Evolutionary conservation across 2,329 filamentous ascomycete genomes (phyloP).

Genomic region (Nemania serpens): DNA sequence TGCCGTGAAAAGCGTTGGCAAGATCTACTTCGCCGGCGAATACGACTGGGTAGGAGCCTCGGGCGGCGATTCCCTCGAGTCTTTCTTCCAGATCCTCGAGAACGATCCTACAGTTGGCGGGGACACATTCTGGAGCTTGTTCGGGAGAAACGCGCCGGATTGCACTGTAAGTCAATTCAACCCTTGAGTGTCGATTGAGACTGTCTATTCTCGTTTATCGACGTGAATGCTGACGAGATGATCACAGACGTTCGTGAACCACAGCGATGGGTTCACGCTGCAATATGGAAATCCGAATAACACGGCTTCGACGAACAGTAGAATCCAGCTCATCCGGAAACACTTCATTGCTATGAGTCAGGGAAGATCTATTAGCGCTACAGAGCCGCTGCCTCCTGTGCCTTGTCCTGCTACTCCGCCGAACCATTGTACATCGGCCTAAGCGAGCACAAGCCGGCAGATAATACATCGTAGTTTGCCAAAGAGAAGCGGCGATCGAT

Average conservation of each 20-base stretch:
- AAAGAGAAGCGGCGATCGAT: too few relatives aligned
- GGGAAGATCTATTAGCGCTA: constrained; percentile 39
- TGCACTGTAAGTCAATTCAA: constrained; percentile 44
- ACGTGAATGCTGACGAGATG: background rate
- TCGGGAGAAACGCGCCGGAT: constrained; percentile 50
- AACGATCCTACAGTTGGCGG: constrained; percentile 45
- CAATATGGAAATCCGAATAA: constrained; percentile 52
- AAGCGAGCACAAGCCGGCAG: background rate
- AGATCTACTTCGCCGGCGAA: constrained; percentile 52
- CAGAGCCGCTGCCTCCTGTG: constrained; percentile 45
- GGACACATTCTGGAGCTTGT: constrained; percentile 53
- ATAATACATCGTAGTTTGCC: background rate
- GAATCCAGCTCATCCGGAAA: constrained; percentile 49
- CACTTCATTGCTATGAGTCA: constrained; percentile 50
- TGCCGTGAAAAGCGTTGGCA: constrained; percentile 42
- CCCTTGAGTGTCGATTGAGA: background rate
- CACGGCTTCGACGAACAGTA: constrained; percentile 42
- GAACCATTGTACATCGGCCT: background rate
- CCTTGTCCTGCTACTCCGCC: constrained; percentile 43
- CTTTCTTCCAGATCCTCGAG: constrained; percentile 49
- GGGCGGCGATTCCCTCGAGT: constrained; percentile 42
- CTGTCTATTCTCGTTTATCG: background rate
- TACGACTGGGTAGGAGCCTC: constrained; percentile 50
- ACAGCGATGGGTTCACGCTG: constrained; percentile 51
- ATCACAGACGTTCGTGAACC: constrained; percentile 47